Evolutionary conservation across 306 rosid species (phyloP), one percentile per base, ranked within the genome.

Genomic region (Trifolium dubium): DNA sequence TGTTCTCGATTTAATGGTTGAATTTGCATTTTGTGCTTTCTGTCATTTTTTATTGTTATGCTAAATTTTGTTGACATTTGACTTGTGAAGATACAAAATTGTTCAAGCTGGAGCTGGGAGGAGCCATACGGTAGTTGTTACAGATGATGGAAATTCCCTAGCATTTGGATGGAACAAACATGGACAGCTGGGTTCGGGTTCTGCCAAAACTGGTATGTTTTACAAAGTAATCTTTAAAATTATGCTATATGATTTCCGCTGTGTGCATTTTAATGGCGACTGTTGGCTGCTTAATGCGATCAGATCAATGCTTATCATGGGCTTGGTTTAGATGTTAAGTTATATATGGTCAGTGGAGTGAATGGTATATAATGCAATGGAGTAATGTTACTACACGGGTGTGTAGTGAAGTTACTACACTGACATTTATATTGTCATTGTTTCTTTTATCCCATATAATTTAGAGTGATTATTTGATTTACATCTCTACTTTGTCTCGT

Each of bases 101-200:
- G 81, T 92, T 72, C 79, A 82, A 85, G 99, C 96, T 76, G 94
- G 90, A 76, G 69, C 97, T 28, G 99, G 99, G 81, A 89, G 80
- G 86, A 89, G 67, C 79, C 99, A 94, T 80, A 83, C 95, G 0
- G 95, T 92, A n/a, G 96, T 89, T 66, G 85, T 87, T 44, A 90
- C 97, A 0, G 95, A 87, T 8, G 97, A 94, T 69, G 96, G 96
- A 9, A 84, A 81, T 41, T 92, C 99, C 59, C 83, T 94, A 10
- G 82, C 97, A n/a, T 94, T 94, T 74, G 99, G 99, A 40, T 92
- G 97, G 97, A 94, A 94, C 83, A 94, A 94, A 79, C 99, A 94
- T 29, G 99, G 99, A 51, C 99, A 94, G 79, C 85, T 94, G 71
- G 99, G 97, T 76, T 83, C 95, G 0, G 99, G 97, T 64, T 88